Evolutionary conservation across 2,329 filamentous ascomycete species (phyloP).

Genomic region (Aspergillus novofumigatus): DNA sequence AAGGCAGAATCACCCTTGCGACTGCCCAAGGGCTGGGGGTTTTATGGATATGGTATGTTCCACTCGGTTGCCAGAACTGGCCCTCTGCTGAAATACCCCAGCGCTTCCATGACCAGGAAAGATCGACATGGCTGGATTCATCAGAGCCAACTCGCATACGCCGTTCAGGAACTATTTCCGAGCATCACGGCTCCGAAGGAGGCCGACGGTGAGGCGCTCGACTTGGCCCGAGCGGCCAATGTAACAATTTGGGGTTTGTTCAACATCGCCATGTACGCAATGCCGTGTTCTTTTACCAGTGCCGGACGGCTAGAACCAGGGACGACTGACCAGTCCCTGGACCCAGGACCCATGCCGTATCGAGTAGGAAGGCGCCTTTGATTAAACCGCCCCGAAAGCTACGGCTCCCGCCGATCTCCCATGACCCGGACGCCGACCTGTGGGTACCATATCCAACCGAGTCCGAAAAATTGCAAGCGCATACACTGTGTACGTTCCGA

Average conservation of each 20-base stretch:
- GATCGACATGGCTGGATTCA: constrained; percentile 29
- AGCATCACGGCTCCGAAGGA: constrained; percentile 6
- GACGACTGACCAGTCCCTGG: constrained; percentile 6
- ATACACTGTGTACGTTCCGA: constrained; percentile 17
- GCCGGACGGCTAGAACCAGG: neutral
- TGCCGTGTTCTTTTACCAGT: neutral
- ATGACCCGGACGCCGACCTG: constrained; percentile 12
- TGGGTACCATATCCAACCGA: constrained; percentile 21
- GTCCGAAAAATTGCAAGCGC: constrained; percentile 9
- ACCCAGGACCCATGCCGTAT: constrained; percentile 19
- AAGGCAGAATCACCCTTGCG: constrained; percentile 26
- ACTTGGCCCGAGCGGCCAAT: constrained; percentile 11
- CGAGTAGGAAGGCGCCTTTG: constrained; percentile 14
- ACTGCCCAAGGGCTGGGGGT: constrained; percentile 30
- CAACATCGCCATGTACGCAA: constrained; percentile 22
- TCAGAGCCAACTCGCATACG: constrained; percentile 23
- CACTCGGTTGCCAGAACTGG: neutral
- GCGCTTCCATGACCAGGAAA: constrained; percentile 29
- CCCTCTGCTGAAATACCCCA: constrained; percentile 7
- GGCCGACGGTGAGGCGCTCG: constrained; percentile 14
- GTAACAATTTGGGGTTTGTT: constrained; percentile 23
- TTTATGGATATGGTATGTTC: constrained; percentile 26
- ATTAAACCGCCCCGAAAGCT: constrained; percentile 15
- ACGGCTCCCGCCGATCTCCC: neutral
- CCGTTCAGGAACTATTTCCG: constrained; percentile 20